Evolutionary conservation across 345 rosid species (phyloP), one percentile per base, ranked within the genome.

Genomic region (Salix koriyanagi): DNA sequence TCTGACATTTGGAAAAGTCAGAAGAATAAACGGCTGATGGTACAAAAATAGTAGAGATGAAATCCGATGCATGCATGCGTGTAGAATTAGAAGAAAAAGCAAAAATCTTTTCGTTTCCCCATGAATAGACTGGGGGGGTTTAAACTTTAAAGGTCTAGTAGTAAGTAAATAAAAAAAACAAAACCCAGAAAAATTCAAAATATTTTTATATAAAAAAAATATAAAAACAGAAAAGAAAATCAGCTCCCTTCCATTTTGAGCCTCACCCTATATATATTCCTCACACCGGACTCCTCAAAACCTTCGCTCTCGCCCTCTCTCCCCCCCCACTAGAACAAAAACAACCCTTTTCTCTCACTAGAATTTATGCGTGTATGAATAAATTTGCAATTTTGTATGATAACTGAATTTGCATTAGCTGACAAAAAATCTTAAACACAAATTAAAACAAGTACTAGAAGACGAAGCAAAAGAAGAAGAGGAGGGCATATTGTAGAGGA

Each of bases 371-470:
- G 2, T 34, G 66, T 67, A 46, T 32, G 44, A 78, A 67, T 56
- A 56, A 56, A 58, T 58, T 84, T 79, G 74, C 77, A 73, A 77
- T 65, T 71, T 58, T 77, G 75, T 70, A 76, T 75, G 76, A 73
- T 84, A 80, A 82, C 71, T 84, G 81, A 84, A 85, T 86, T 84
- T 84, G 62, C 86, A 86, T 84, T 86, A 76, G 80, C 66, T 76
- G 44, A 80, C 76, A 48, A 61, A 77, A 79, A 71, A 46, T 39
- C 30, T 14, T 19, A 65, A 65, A 34, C 18, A 54, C 18, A 56
- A 72, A 76, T 69, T 56, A 50, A 50, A 74, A 79, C 75, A 73
- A 23, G 65, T 82, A 79, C 79, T 81, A 82, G 74, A 73, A 68
- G 72, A 44, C 10, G 67, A 73, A 14, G 67, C 60, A 37, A 18